These are phyloP conservation scores for Fusarium sp. DNA, from an alignment of 2,329 filamentous ascomycete genomes.

Conservation along the genomic window DNA sequence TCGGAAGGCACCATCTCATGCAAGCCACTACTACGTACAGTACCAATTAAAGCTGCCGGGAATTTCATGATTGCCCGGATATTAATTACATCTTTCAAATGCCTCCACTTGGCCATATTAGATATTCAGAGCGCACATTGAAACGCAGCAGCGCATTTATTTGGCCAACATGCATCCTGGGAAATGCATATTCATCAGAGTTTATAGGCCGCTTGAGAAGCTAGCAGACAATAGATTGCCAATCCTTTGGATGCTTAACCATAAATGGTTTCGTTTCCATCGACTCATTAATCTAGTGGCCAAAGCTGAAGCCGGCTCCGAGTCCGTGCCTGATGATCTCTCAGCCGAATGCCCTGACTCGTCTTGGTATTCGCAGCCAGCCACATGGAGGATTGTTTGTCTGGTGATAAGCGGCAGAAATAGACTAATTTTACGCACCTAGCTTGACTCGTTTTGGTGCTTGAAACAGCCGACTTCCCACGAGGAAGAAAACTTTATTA, in stretches of 20 bases:
- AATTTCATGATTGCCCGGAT: background rate
- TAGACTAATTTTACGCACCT: background rate
- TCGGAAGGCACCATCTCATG: too few relatives aligned
- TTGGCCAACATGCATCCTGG: background rate
- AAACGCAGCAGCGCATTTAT: background rate
- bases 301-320: slow-evolving; percentile 22
- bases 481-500: slow-evolving; percentile 1
- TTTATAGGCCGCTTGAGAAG: background rate
- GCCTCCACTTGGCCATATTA: background rate
- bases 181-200: background rate
- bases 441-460: slow-evolving; percentile 1
- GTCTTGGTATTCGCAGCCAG: slow-evolving; percentile 14
- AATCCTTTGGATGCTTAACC: slow-evolving; percentile 25
- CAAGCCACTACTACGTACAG: too few relatives aligned
- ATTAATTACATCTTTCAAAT: background rate
- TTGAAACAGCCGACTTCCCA: slow-evolving; percentile 10
- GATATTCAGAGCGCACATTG: background rate
- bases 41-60: too few relatives aligned
- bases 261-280: slow-evolving; percentile 29
- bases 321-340: slow-evolving; percentile 46
- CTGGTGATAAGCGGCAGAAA: background rate
- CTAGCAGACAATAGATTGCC: slow-evolving; percentile 23
- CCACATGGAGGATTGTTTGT: slow-evolving; percentile 10
- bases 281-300: slow-evolving; percentile 17
- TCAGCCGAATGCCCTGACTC: slow-evolving; percentile 40